These are phyloP conservation scores for Takakia lepidozioides DNA, from an alignment of 225 moss, liverwort and hornwort species.

Conservation along the genomic window DNA sequence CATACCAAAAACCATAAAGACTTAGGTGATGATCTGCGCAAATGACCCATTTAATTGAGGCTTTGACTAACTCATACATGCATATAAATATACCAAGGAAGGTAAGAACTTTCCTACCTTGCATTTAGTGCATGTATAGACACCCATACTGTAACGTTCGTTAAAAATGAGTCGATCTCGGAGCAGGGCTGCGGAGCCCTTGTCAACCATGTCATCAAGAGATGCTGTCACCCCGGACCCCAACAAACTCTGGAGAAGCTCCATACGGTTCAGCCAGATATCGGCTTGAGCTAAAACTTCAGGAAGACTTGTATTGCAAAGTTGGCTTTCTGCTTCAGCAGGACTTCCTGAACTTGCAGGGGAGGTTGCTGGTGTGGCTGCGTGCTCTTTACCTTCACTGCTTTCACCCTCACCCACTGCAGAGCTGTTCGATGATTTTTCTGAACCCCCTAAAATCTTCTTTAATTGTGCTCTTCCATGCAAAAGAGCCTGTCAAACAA, in stretches of 20 bases:
- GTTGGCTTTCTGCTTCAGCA: constrained; percentile 9
- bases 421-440: constrained; percentile 31
- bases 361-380: constrained; percentile 27
- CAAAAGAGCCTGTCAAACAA: constrained; percentile 59
- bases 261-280: constrained; percentile 81
- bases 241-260: constrained; percentile 86
- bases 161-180: constrained; percentile 77
- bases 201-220: constrained; percentile 76
- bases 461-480: constrained; percentile 63
- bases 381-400: constrained; percentile 28
- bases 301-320: constrained; percentile 32
- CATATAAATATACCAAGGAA: not conserved
- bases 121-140: constrained; percentile 81
- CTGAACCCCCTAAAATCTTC: constrained; percentile 52
- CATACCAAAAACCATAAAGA: too few relatives aligned
- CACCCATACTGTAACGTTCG: constrained; percentile 82
- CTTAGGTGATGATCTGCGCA: too few relatives aligned
- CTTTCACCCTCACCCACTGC: constrained; percentile 16
- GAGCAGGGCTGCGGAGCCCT: constrained; percentile 52
- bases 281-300: constrained; percentile 63
- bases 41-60: too few relatives aligned
- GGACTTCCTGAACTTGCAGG: constrained; percentile 19
- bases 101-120: constrained; percentile 38
- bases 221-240: constrained; percentile 77
- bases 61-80: too few relatives aligned